Evolutionary conservation across 768 basidiomycete species (phyloP).

Genomic region (Hypsizygus marmoreus): DNA sequence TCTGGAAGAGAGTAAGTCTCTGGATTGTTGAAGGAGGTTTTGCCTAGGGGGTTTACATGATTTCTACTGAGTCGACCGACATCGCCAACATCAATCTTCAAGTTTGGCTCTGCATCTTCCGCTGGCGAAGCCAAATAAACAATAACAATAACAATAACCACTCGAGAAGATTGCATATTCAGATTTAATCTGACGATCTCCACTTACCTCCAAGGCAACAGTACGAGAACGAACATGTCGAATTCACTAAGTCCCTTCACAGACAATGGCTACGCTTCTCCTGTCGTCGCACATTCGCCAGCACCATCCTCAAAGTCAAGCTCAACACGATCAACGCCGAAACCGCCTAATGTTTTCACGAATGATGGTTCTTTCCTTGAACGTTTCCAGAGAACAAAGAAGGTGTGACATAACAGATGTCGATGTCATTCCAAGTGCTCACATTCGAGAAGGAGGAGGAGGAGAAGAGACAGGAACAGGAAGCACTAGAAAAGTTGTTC

Average conservation of each 20-base stretch:
- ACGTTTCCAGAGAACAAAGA: constrained; percentile 58
- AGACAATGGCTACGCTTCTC: constrained; percentile 16
- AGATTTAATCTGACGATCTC: no score
- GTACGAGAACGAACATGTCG: no score
- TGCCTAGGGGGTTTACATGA: no score
- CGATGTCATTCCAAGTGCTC: not conserved
- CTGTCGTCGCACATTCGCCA: constrained; percentile 11
- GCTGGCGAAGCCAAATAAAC: no score
- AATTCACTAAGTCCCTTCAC: constrained; percentile 13
- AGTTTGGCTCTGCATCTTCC: no score
- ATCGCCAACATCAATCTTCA: no score
- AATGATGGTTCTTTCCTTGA: constrained; percentile 73
- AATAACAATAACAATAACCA: no score
- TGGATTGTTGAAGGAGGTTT: no score
- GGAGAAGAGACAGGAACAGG: constrained; percentile 56
- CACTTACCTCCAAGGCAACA: no score
- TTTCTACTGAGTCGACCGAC: no score
- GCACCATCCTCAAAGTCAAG: constrained; percentile 13
- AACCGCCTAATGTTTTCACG: constrained; percentile 58
- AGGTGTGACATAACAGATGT: constrained; percentile 35
- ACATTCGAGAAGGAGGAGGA: constrained; percentile 50
- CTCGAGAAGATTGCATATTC: no score
- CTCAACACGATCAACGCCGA: constrained; percentile 40
- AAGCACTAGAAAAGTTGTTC: constrained; percentile 49
- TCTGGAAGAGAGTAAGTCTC: no score